Base-by-base conservation (phyloP, 345 rosid genomes). In the Hevea brasiliensis region DNA sequence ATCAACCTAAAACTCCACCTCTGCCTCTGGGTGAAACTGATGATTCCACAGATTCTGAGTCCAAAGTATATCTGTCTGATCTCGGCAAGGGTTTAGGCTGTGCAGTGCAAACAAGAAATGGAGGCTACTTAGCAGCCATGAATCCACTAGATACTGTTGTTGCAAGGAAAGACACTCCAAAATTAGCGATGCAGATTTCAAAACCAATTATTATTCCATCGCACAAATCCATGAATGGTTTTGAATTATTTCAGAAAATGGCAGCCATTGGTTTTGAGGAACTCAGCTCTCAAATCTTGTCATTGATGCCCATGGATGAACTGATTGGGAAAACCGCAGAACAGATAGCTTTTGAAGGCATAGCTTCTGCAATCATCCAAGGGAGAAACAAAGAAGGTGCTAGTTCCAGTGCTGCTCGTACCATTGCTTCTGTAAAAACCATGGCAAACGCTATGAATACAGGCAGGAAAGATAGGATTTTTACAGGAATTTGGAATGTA, bases 321-420 rank as follows among this genome's bases (percentile, higher is more conserved):
- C 84, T 94, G 27, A 79, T 83, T 41, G 98, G 97, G 20, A 94
- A 94, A 80, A 90, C 98, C 12, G 98, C 98, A 2, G 98, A 94
- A 48, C 98, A 92, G 82, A 86, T 94, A 65, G 98, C 98, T 65
- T 94, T 94, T 21, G 98, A 94, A 79, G 98, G 98, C 40, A 87
- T 94, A 60, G 98, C 98, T 20, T 92, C 97, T 6, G 94, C 96
- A 17, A 89, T 94, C 82, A 90, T 94, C 72, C 98, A 92, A 53
- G 97, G 98, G 32, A 86, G 98, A 80, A 90, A 85, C 82, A 94
- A 87, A 80, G 98, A 94, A 80, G 89, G 89, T 17, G 98, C 97
- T 1, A 89, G 85, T 69, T 88, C 98, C 5, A 94, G 90, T 55
- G 98, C 98, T 12, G 96, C 95, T 26, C 87, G 96, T 3, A 89